Evolutionary conservation across 495 filamentous ascomycete species (phyloP), one percentile per base, ranked within the genome.

Genomic region (Podospora sp.): DNA sequence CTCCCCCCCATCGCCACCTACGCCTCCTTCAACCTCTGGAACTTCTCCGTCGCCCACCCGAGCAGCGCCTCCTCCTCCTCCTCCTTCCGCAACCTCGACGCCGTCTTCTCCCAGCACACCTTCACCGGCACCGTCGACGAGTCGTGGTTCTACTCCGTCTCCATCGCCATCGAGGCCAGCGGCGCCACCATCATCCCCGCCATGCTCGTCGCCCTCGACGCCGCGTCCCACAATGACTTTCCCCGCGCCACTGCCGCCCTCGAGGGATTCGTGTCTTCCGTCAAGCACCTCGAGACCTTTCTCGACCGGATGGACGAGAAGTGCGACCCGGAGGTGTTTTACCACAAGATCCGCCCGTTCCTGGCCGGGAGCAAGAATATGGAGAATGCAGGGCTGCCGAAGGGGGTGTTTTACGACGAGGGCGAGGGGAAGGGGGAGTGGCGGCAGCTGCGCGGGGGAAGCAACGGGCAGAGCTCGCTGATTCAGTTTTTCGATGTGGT

Each of bases 361-460:
- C 85, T 99, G 3, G 94, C 95, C 8, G 95, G 95, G 6, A 92
- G 91, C 74, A 97, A 96, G 84, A 97, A 97, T 74, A 99, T 99
- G 95, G 88, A 82, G 33, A 92, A 93, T 60, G 95, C 94, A 0
- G 95, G 95, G 0, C 80, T 99, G 6, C 93, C 96, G 0, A 83
- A 89, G 69, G 95, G 95, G 0, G 87, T 99, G 21, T 79, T 93
- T 16, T 97, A 97, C 71, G 93, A 97, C 64, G 86, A 92, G 63
- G 91, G 91, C 21, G 82, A 79, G 2, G 87, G 87, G 27, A 79
- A 81, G 7, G 86, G 88, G 2, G 76, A 84, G 2, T 97, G 91
- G 75, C 84, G 90, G 51, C 89, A 96, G 73, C 92, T 91, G 69
- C 87, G 91, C 46, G 95, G 95, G 29, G 96, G 96, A 0, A 96